Evolutionary conservation across 139 green algal species (phyloP).

Genomic region (Edaphochlamys debaryana): DNA sequence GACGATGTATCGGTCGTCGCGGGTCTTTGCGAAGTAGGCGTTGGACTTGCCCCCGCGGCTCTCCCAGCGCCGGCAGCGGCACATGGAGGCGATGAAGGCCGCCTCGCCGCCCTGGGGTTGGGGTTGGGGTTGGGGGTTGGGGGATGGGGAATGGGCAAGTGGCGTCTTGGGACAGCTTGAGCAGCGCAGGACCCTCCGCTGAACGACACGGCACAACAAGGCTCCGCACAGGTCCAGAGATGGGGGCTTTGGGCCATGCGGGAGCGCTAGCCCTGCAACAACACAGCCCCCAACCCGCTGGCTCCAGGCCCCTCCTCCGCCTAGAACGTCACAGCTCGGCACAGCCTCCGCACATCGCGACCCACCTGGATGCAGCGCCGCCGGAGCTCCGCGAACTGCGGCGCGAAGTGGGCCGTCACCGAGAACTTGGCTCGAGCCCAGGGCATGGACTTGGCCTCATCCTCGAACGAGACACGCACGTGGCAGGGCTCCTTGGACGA

Average conservation of each 20-base stretch:
- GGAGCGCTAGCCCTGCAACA: no score
- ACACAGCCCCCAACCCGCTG: no score
- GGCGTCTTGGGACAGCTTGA: no score
- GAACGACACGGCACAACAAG: no score
- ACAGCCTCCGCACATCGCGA: no score
- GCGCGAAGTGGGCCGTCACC: conserved; percentile 80
- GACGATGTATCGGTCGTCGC: conserved; percentile 76
- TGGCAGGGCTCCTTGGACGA: conserved; percentile 64
- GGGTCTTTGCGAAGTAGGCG: conserved; percentile 92
- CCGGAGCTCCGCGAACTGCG: conserved; percentile 89
- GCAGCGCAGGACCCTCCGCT: no score
- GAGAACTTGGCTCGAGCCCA: conserved; percentile 62
- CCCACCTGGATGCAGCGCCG: conserved; percentile 52
- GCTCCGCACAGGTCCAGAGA: no score
- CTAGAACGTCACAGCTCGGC: no score
- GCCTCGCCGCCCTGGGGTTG: conserved; percentile 78
- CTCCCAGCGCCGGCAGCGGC: conserved; percentile 67
- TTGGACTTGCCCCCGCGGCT: conserved; percentile 88
- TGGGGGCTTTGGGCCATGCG: no score
- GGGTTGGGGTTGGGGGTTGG: no score
- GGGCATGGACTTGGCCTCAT: conserved; percentile 68
- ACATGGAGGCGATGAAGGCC: conserved; percentile 83
- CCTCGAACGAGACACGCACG: conserved; percentile 71
- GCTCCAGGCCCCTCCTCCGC: no score
- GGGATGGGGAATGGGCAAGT: no score